phyloP scores from a whole-genome alignment of 805 yeast species.

The Sugiyamaella valdiviana region DNA sequence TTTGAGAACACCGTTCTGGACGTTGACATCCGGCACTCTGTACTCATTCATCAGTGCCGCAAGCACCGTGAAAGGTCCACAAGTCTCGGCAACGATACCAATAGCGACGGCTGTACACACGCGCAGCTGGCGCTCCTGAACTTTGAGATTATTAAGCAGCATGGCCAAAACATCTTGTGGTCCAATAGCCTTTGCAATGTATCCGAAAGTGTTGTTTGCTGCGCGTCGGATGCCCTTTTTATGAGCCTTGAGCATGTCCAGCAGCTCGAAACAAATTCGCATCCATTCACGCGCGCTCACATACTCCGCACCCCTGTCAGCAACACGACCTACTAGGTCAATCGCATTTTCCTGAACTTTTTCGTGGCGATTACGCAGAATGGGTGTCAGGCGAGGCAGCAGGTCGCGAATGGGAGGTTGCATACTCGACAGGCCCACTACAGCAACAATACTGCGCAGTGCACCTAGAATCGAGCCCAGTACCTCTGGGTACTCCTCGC shows the following conservation, averaged over 20 bases:
- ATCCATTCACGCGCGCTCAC: conserved; percentile 95
- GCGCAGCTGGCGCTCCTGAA: conserved; percentile 92
- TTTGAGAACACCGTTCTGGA: conserved; percentile 91
- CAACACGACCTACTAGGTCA: conserved; percentile 72
- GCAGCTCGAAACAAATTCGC: conserved; percentile 84
- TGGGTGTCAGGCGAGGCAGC: conserved; percentile 85
- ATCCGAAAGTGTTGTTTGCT: conserved; percentile 88
- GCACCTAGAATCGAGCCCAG: conserved; percentile 80
- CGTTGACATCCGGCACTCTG: conserved; percentile 83
- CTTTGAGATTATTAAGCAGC: conserved; percentile 72
- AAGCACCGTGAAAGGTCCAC: conserved; percentile 86
- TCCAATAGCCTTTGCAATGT: conserved; percentile 85
- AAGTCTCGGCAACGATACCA: conserved; percentile 90
- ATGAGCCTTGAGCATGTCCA: conserved; percentile 82
- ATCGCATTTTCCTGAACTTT: conserved; percentile 84
- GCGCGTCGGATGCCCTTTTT: conserved; percentile 70
- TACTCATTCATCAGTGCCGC: conserved; percentile 97
- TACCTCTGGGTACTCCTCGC: conserved; percentile 92
- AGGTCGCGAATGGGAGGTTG: conserved; percentile 81
- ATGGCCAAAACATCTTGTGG: conserved; percentile 91
- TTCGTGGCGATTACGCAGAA: conserved; percentile 80
- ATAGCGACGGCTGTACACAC: conserved; percentile 98
- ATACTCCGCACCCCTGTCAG: conserved; percentile 69
- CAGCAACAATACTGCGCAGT: conserved; percentile 52
- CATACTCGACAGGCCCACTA: conserved; percentile 52